Conservation (phyloP, 2,329 filamentous ascomycete genomes). For the Fusarium oxysporum region DNA sequence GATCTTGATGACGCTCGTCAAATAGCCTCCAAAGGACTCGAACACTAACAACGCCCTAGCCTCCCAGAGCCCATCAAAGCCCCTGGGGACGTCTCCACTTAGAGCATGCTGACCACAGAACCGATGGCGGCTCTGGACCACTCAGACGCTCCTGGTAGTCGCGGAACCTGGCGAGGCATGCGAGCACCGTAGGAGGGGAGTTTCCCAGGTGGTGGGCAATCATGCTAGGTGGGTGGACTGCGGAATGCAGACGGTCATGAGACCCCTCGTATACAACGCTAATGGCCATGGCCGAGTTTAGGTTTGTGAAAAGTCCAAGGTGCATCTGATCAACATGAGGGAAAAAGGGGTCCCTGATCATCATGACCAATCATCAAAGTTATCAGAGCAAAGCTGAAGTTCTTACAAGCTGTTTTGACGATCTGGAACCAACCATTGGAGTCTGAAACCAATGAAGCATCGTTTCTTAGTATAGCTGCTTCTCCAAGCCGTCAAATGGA, state of each 20-base stretch:
- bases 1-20: conserved; percentile 26
- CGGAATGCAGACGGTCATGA: conserved; percentile 48
- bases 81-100: conserved; percentile 27
- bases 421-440: conserved; percentile 29
- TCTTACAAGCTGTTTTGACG: conserved; percentile 4
- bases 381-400: conserved; percentile 10
- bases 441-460: conserved; percentile 16
- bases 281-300: conserved; percentile 46
- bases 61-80: conserved; percentile 12
- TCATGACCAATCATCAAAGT: conserved; percentile 36
- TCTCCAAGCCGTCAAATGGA: not conserved
- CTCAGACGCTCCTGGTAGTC: conserved; percentile 23
- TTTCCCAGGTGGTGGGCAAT: conserved; percentile 36
- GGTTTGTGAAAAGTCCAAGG: conserved; percentile 44
- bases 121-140: conserved; percentile 33
- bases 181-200: conserved; percentile 20
- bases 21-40: conserved; percentile 18
- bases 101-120: conserved; percentile 30
- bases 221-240: conserved; percentile 39
- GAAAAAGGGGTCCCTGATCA: conserved; percentile 37
- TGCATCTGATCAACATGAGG: conserved; percentile 41
- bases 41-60: conserved; percentile 6
- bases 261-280: conserved; percentile 47
- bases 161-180: conserved; percentile 32
- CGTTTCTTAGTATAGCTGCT: not conserved